Percentiles rank a stretch among this genome's conserved stretches.
These are phyloP conservation scores for Tolypocladium amazonense DNA, from an alignment of 2,329 filamentous ascomycete species.

Conservation along the genomic window DNA sequence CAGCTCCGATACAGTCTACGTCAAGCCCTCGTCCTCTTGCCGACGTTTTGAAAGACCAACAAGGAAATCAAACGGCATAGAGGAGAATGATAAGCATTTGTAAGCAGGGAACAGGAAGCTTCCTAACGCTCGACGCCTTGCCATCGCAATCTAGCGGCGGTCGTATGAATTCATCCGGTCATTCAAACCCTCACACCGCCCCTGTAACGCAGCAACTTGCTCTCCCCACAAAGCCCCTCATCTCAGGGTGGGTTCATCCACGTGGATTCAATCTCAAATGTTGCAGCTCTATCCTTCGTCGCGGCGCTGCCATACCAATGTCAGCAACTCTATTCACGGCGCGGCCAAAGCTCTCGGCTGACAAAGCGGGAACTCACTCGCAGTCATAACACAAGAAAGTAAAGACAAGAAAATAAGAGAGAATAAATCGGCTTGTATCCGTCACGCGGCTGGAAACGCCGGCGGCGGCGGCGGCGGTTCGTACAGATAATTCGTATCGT, in stretches of 20 bases:
- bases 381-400: not conserved
- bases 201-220: not conserved
- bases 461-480: conserved; percentile 6
- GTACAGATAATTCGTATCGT: conserved; percentile 18
- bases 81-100: not conserved
- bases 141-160: not conserved
- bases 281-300: not conserved
- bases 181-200: not conserved
- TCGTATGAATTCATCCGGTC: not conserved
- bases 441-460: conserved; percentile 1
- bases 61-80: not conserved
- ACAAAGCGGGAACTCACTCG: not conserved
- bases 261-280: not conserved
- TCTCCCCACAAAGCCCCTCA: not conserved
- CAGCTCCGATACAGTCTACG: not conserved
- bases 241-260: not conserved
- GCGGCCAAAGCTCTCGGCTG: not conserved
- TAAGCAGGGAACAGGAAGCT: not conserved
- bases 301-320: not conserved
- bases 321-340: not conserved
- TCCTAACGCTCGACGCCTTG: not conserved
- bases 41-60: not conserved
- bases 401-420: not conserved
- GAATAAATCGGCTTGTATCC: no score
- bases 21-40: not conserved